Evolutionary conservation across 2,329 filamentous ascomycete species (phyloP).

Genomic region (Knufia petricola): DNA sequence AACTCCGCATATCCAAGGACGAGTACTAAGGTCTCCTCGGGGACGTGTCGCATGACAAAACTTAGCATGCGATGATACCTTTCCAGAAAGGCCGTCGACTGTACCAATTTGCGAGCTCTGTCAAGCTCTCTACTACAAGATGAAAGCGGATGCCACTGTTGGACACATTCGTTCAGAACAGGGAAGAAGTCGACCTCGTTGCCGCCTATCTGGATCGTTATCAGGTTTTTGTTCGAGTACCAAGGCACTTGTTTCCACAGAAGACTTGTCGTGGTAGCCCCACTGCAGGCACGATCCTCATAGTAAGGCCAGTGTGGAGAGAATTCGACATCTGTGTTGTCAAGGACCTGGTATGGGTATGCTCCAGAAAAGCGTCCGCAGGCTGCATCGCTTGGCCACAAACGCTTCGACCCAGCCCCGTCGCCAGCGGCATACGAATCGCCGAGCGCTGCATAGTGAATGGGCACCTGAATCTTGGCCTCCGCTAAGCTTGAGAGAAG

Average conservation of each 20-base stretch:
- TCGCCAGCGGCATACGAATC: conserved; percentile 25
- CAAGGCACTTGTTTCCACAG: conserved; percentile 17
- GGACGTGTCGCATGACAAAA: conserved; percentile 7
- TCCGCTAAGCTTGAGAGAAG: background rate
- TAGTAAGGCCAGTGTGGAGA: conserved; percentile 13
- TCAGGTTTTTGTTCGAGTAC: conserved; percentile 18
- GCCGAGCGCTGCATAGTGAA: conserved; percentile 22
- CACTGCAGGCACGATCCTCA: conserved; percentile 23
- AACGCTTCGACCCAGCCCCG: conserved; percentile 20
- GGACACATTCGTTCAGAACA: conserved; percentile 25
- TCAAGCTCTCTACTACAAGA: conserved; percentile 17
- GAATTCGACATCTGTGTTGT: conserved; percentile 10
- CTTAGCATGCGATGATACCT: conserved; percentile 16
- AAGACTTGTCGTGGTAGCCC: conserved; percentile 17
- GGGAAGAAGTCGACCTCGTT: conserved; percentile 25
- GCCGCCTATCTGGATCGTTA: conserved; percentile 24
- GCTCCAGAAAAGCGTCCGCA: conserved; percentile 23
- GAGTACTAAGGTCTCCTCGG: conserved; percentile 15
- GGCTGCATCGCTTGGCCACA: conserved; percentile 9
- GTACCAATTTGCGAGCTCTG: conserved; percentile 14
- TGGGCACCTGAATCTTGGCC: background rate
- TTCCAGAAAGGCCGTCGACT: conserved; percentile 19
- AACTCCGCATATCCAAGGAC: conserved; percentile 22
- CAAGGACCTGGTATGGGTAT: conserved; percentile 23
- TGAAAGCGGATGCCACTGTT: conserved; percentile 20